Evolutionary conservation across 1,284 basidiomycete species (phyloP), one percentile per base, ranked within the genome.

Genomic region (Papiliotrema terrestris): DNA sequence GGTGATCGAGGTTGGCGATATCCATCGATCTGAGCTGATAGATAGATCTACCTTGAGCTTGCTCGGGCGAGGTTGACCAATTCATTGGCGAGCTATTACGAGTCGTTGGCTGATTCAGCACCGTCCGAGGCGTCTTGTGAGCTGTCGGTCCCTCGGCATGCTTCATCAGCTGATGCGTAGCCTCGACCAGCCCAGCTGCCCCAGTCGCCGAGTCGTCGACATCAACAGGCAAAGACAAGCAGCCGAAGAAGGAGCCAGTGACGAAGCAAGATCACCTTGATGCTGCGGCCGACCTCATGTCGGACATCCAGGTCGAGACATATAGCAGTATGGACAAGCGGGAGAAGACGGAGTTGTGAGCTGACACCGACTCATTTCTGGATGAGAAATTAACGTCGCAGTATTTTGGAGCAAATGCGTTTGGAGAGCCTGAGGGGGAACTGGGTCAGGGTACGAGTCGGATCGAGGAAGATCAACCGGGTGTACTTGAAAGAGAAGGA

Each of bases 291-390:
- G 93, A 96, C 61, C 80, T 97, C 32, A 82, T 98, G 59, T 89
- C 88, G 50, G 96, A 98, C 53, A 84, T 99, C 1, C 93, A 97
- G 78, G 94, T 98, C 44, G 96, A 99, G 79, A 98, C 96, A 2
- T 99, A 98, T 72, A 96, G 93, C 23, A 92, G 89, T 14, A 98
- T 99, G 95, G 91, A 97, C 65, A 86, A 94, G 60, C 80, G 90
- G 66, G 96, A 99, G 78, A 99, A 99, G 82, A 96, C 91, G 11
- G 92, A 98, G 72, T 98, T 99, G 75, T 76, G 59, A 68, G 74
- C 61, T 5, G 36, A 36, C 46, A 3, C 19, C 20, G 32, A 42
- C 23, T n/a, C 36, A 26, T 29, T 19, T 13, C n/a, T 22, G n/a
- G 25, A 15, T 43, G 29, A 29, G n/a, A 50, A 51, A 47, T 50